Conservation (phyloP, 176 grass and related monocot species). For the Cocos nucifera region DNA sequence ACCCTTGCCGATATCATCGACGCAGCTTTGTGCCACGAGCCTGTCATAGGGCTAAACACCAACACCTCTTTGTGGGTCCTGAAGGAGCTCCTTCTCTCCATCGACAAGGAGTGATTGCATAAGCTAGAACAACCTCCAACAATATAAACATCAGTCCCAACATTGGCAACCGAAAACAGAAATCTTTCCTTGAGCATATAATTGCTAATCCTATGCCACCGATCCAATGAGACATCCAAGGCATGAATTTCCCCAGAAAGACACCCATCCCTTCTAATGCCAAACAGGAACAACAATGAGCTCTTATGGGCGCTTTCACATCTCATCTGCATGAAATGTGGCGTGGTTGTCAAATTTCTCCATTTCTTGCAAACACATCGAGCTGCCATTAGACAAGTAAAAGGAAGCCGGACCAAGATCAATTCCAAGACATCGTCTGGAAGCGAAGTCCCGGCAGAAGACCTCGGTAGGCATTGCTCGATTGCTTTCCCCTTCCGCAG, state of each 20-base stretch:
- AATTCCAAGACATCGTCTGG: slow-evolving; percentile 81
- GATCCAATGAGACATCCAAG: slow-evolving; percentile 51
- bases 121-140: slow-evolving; percentile 53
- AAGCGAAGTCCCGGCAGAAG: slow-evolving; percentile 22
- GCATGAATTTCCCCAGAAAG: slow-evolving; percentile 45
- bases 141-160: slow-evolving; percentile 52
- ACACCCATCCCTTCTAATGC: slow-evolving; percentile 46
- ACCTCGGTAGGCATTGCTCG: background rate
- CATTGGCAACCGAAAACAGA: slow-evolving; percentile 52
- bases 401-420: slow-evolving; percentile 61
- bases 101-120: background rate
- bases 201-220: slow-evolving; percentile 40
- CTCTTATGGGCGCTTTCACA: slow-evolving; percentile 15
- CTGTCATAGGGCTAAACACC: slow-evolving; percentile 55
- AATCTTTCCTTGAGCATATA: slow-evolving; percentile 37
- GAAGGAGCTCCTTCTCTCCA: slow-evolving; percentile 16
- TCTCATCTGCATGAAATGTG: slow-evolving; percentile 51
- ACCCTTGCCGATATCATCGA: slow-evolving; percentile 61
- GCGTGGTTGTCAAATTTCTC: slow-evolving; percentile 51
- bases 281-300: slow-evolving; percentile 77
- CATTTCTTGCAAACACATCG: slow-evolving; percentile 86
- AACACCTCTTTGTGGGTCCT: slow-evolving; percentile 61
- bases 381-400: slow-evolving; percentile 50
- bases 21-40: slow-evolving; percentile 55
- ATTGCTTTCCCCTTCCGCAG: slow-evolving; percentile 14